Evolutionary conservation across 208 protist species (phyloP).

Genomic region (Leishmania tropica): DNA sequence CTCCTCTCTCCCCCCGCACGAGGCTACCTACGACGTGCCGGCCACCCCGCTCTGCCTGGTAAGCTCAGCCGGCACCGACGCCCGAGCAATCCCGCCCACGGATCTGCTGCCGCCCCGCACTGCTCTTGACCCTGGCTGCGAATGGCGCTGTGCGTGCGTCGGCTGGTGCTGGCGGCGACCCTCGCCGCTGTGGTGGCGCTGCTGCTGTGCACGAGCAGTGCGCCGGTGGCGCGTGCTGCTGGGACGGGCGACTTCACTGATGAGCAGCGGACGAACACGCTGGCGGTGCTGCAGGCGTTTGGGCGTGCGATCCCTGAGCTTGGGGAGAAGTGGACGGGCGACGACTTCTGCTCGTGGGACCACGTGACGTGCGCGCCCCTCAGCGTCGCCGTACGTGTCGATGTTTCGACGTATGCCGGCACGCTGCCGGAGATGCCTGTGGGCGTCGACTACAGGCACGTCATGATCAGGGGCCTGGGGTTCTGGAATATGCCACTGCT

Average conservation of each 20-base stretch:
- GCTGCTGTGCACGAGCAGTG: not conserved
- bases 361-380: too few species aligned
- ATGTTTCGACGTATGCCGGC: not conserved
- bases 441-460: slow-evolving; percentile 11
- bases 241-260: not conserved
- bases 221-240: not conserved
- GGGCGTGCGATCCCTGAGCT: slow-evolving; percentile 4
- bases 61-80: too few species aligned
- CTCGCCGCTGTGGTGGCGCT: not conserved
- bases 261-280: slow-evolving; percentile 5
- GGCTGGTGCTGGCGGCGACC: not conserved
- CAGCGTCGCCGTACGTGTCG: too few species aligned
- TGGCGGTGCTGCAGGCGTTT: slow-evolving; percentile 11
- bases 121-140: not conserved
- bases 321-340: not conserved
- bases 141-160: not conserved
- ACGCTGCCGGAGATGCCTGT: slow-evolving; percentile 15
- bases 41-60: too few species aligned
- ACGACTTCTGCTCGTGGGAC: slow-evolving; percentile 9
- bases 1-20: not conserved
- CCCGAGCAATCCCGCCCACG: too few species aligned
- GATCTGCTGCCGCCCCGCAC: too few species aligned
- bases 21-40: too few species aligned
- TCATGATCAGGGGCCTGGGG: too few species aligned
- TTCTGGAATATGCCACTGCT: too few species aligned